Evolutionary conservation across 2,329 filamentous ascomycete species (phyloP), one percentile per base, ranked within the genome.

Genomic region (Pseudonectria buxi): DNA sequence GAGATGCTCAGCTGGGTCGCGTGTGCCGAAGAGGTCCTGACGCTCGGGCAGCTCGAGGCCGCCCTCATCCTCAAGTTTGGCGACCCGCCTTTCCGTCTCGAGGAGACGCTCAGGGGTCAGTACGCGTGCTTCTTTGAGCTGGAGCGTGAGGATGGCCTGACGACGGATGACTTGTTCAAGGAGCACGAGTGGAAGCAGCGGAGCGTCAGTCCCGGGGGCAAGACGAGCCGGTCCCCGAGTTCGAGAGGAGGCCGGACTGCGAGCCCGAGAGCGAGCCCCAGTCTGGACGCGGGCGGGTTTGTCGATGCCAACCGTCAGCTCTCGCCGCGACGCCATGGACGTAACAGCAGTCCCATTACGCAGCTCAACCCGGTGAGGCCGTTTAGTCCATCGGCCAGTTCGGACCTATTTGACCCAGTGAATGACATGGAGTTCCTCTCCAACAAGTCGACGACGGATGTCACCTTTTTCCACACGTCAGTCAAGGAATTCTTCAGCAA

Each of bases 111-210:
- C 0, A 57, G 68, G 3, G 63, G 60, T 0, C 63, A 68, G 30
- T 71, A 64, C 29, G 61, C 64, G 1, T 68, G 64, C 33, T 70
- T 71, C 30, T 71, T 71, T 27, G 61, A 59, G 6, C 55, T 71
- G 1, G 58, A 64, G 32, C 55, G 67, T 0, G 63, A 68, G 24
- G 67, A 70, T 30, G 65, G 63, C 1, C 43, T 64, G 9, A 63
- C 64, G 0, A 67, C 64, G 0, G 61, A 65, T 12, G 63, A 67
- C 28, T 45, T 66, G 2, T 51, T 64, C 25, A 61, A 60, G 12
- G 57, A 63, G n/a, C 49, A 57, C 31, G 61, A 65, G 29, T 48
- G 52, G 12, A 50, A 49, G 7, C 53, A 55, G 11, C 50, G 56
- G 22, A 41, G 38, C 3, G 18, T 22, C 18, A 22, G 18, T 9